Conservation (phyloP, 306 rosid genomes). For the Malus orientalis region DNA sequence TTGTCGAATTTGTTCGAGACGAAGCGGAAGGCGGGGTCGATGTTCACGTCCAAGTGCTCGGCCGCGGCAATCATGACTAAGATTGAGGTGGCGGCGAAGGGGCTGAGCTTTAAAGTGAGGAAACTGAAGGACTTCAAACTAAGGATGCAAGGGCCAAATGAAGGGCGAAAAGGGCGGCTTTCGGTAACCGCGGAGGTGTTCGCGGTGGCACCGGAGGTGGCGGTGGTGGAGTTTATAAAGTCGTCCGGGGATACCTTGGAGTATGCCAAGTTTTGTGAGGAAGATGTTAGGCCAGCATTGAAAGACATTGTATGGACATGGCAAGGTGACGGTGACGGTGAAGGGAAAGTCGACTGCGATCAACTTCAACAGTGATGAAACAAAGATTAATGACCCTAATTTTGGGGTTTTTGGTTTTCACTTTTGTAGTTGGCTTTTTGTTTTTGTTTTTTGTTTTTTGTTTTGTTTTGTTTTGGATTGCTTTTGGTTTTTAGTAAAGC, state of each 20-base stretch:
- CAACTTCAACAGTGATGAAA: not conserved
- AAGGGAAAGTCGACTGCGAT: conserved; percentile 14
- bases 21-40: conserved; percentile 35
- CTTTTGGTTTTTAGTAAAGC: not conserved
- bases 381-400: not conserved
- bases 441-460: not conserved
- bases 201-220: conserved; percentile 66
- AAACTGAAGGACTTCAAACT: conserved; percentile 49
- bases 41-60: conserved; percentile 58
- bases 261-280: conserved; percentile 56
- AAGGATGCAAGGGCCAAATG: conserved; percentile 36
- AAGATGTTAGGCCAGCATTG: conserved; percentile 58
- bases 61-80: conserved; percentile 46
- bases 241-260: conserved; percentile 73
- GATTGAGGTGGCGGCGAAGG: conserved; percentile 49
- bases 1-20: conserved; percentile 63
- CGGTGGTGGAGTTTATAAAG: conserved; percentile 63
- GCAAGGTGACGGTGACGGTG: conserved; percentile 64
- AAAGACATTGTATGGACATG: conserved; percentile 86
- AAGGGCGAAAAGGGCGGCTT: conserved; percentile 57
- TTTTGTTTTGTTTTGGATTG: not conserved
- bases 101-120: conserved; percentile 34
- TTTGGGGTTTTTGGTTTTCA: not conserved
- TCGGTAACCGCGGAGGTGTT: conserved; percentile 61
- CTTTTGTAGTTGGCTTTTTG: not conserved